Percentiles rank a stretch among this genome's conserved stretches.
Evolutionary conservation across 305 asterid species (phyloP).

Genomic region (Solanum hybrid): DNA sequence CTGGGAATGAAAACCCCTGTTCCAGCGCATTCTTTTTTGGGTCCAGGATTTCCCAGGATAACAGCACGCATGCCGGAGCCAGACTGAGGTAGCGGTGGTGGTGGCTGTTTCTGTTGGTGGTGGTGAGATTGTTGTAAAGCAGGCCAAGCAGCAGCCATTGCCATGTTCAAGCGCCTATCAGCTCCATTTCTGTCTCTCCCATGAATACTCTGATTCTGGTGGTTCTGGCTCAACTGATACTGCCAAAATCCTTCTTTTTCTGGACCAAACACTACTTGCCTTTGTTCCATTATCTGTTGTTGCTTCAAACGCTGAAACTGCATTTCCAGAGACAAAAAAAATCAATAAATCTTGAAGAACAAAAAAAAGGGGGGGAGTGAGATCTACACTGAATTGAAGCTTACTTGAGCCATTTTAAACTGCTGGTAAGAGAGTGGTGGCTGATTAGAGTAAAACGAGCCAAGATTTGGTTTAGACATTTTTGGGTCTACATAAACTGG

Average conservation of each 20-base stretch:
- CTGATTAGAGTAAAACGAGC: conserved; percentile 14
- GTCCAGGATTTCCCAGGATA: conserved; percentile 37
- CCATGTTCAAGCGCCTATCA: conserved; percentile 10
- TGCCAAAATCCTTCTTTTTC: neutral
- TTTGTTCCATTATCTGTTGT: conserved; percentile 31
- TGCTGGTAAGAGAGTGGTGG: conserved; percentile 8
- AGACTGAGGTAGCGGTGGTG: conserved; percentile 10
- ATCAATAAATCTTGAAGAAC: neutral
- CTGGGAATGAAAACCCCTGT: conserved; percentile 88
- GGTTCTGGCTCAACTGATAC: neutral
- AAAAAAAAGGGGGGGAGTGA: neutral
- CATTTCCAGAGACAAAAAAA: neutral
- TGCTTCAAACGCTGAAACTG: conserved; percentile 38
- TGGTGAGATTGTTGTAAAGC: conserved; percentile 38
- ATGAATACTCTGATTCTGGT: neutral
- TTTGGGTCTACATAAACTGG: conserved; percentile 9
- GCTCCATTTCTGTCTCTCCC: neutral
- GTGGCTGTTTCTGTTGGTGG: neutral
- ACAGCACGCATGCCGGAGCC: conserved; percentile 57
- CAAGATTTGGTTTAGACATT: conserved; percentile 4
- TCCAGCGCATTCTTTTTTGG: conserved; percentile 58
- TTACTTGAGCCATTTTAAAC: conserved; percentile 43
- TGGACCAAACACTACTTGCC: neutral
- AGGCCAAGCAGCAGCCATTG: conserved; percentile 47
- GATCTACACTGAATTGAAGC: neutral